These are phyloP conservation scores for Suhomyces xylopsoci DNA, from an alignment of 805 yeast species.

Conservation along the genomic window DNA sequence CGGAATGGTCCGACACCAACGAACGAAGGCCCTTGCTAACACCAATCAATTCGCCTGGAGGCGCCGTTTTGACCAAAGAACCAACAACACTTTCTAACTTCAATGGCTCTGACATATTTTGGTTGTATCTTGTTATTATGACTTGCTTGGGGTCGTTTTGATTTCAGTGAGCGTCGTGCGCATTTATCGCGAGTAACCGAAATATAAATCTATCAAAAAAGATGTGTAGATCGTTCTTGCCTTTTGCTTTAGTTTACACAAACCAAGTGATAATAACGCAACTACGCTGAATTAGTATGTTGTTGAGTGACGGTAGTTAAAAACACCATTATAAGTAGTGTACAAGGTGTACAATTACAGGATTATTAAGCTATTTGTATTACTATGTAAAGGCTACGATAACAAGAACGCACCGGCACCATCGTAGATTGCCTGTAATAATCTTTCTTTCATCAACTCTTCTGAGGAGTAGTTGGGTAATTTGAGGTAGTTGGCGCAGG, in stretches of 20 bases:
- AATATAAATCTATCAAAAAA: too few species aligned
- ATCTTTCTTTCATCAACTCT: slow-evolving; percentile 54
- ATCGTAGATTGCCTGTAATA: slow-evolving; percentile 73
- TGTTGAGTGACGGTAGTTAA: too few species aligned
- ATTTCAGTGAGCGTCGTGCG: background rate
- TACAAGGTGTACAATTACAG: background rate
- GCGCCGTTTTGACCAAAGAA: slow-evolving; percentile 32
- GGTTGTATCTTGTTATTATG: background rate
- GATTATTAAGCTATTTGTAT: background rate
- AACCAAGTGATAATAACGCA: too few species aligned
- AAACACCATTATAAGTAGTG: background rate
- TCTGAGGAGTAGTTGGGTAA: slow-evolving; percentile 75
- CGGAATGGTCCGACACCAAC: slow-evolving; percentile 19
- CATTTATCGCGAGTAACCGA: background rate
- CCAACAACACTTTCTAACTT: slow-evolving; percentile 23
- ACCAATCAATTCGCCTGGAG: slow-evolving; percentile 37
- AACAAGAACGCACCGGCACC: slow-evolving; percentile 86
- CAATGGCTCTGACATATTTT: slow-evolving; percentile 1
- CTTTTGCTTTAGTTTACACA: too few species aligned
- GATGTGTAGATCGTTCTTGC: too few species aligned
- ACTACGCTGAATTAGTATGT: too few species aligned
- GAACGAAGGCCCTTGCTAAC: slow-evolving; percentile 23
- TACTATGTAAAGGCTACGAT: slow-evolving; percentile 40
- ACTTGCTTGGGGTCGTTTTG: background rate
- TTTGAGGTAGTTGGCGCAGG: slow-evolving; percentile 92